Evolutionary conservation across 495 filamentous ascomycete species (phyloP), one percentile per base, ranked within the genome.

Genomic region (Corynascus novoguineensis): DNA sequence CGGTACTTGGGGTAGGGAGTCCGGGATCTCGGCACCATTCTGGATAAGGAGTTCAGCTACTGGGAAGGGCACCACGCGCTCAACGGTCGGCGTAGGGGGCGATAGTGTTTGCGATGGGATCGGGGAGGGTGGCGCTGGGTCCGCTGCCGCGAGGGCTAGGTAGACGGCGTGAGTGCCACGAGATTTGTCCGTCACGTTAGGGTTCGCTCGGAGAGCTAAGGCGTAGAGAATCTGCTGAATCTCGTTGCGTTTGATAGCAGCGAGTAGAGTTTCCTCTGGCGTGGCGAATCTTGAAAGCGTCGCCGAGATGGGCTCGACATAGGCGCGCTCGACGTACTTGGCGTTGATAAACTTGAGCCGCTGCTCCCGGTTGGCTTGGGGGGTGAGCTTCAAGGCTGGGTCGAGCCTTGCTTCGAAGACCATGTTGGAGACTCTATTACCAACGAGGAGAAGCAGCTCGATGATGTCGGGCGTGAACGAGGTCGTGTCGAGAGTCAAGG

Each of bases 391-490:
- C 31, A 77, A 68, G 22, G 73, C 68, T 21, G 80, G 80, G 58
- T 95, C 88, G 22, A 96, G 76, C 49, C 73, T 92, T 24, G 90
- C 87, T 73, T 99, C 93, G 87, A 90, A 99, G 15, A 99, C 79
- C 85, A 93, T 91, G 67, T 99, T 99, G 59, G 90, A 93, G 24
- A 96, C 83, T 25, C 90, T 82, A 67, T 99, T 99, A 50, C 95
- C 95, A 57, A 97, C 82, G 35, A 90, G 86, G 53, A 96, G 78
- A 12, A 99, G 81, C n/a, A 97, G 82, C 63, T 97, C 95, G 55
- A 97, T 84, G 54, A 96, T 90, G 71, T 99, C 93, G 41, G 88
- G 88, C 1, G 92, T 97, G 70, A 97, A 99, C 1, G 90, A 96
- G 17, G 85, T 89, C 41, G 90, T 93, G 72, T 99, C 93, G 21